A percentile compares a stretch with the other conserved stretches of the same genome.
Evolutionary conservation across 1,139 yeast species (phyloP).

Genomic region (Nakaseomyces bracarensis): DNA sequence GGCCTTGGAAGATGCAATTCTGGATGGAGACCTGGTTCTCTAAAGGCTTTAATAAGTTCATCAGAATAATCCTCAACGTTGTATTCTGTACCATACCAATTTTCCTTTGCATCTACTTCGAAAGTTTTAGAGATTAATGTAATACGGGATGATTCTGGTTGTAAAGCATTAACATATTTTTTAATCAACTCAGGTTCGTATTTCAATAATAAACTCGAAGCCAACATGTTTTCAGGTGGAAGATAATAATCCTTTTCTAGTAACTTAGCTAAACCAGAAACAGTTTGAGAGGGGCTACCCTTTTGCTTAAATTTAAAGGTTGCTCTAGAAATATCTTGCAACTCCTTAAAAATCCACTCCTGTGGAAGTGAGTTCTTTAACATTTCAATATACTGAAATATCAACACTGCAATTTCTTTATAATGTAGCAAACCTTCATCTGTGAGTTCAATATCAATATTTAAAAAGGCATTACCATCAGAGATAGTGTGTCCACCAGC

Average conservation of each 20-base stretch:
- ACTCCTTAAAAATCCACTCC: constrained; percentile 44
- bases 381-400: constrained; percentile 68
- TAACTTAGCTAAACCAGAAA: constrained; percentile 41
- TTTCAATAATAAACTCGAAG: constrained; percentile 48
- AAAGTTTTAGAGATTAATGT: constrained; percentile 47
- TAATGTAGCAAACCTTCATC: constrained; percentile 60
- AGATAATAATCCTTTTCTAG: constrained; percentile 42
- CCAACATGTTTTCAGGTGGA: constrained; percentile 57
- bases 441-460: constrained; percentile 67
- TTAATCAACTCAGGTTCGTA: constrained; percentile 50
- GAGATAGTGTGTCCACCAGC: constrained; percentile 69
- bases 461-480: constrained; percentile 58
- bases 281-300: constrained; percentile 52
- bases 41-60: constrained; percentile 35
- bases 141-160: constrained; percentile 52
- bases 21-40: constrained; percentile 33
- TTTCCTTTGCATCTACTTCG: constrained; percentile 42
- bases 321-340: constrained; percentile 40
- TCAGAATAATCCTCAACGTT: constrained; percentile 40
- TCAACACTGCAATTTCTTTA: constrained; percentile 46
- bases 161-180: constrained; percentile 45
- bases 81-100: constrained; percentile 90
- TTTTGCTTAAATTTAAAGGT: constrained; percentile 64
- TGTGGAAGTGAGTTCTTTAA: constrained; percentile 50
- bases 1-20: constrained; percentile 54